A percentile compares a stretch with the other conserved stretches of the same genome.
Evolutionary conservation across 352 stramenopile genomes (phyloP).

Genomic region (Hyaloperonospora brassicae): DNA sequence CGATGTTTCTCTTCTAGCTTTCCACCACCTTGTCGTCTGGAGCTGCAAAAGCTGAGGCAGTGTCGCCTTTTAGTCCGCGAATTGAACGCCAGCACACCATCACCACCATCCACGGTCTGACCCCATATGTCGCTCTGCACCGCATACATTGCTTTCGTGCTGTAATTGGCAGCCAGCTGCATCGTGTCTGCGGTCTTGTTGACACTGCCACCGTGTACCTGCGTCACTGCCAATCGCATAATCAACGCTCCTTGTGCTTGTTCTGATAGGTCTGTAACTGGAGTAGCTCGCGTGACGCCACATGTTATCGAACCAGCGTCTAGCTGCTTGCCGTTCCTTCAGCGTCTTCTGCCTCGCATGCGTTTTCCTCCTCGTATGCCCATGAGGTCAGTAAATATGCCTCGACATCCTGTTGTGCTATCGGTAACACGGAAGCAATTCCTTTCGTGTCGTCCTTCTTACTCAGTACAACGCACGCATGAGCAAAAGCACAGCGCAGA

Average conservation of each 20-base stretch:
- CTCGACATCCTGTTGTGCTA: constrained; percentile 11
- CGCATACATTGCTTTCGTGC: constrained; percentile 3
- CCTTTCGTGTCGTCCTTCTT: constrained; percentile 3
- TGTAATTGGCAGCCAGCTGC: no score
- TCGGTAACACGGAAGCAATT: neutral
- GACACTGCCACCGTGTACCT: no score
- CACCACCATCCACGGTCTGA: constrained; percentile 68
- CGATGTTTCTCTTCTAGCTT: constrained; percentile 15
- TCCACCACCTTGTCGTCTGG: constrained; percentile 27
- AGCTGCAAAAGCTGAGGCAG: constrained; percentile 60
- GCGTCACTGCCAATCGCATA: no score
- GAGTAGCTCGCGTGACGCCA: no score
- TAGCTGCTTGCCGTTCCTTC: constrained; percentile 11
- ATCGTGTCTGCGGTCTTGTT: no score
- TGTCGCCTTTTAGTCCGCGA: constrained; percentile 50
- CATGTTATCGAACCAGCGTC: neutral
- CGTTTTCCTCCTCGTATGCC: constrained; percentile 25
- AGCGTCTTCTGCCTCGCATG: constrained; percentile 4
- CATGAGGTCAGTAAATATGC: constrained; percentile 16
- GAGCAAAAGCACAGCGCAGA: constrained; percentile 46
- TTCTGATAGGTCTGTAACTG: no score
- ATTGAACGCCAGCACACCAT: constrained; percentile 47
- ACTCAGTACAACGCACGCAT: constrained; percentile 33
- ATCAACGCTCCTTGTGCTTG: no score
- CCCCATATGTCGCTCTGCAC: constrained; percentile 40